These are phyloP conservation scores for Vanilla planifolia DNA, from an alignment of 106 monocot species.

Conservation along the genomic window DNA sequence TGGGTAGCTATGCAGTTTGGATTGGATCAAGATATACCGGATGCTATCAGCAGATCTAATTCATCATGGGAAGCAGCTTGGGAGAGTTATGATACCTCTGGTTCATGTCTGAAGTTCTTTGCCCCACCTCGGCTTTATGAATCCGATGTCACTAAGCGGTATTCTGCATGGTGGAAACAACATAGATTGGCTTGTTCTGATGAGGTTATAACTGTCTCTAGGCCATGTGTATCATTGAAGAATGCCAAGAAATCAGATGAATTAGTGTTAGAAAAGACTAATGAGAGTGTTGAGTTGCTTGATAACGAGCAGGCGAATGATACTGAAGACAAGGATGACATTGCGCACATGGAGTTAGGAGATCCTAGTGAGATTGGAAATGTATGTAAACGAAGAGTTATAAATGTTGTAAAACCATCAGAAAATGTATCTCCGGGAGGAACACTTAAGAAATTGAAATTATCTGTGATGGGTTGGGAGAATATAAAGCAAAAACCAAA, in stretches of 20 bases:
- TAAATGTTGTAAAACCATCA: neutral
- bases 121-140: conserved; percentile 37
- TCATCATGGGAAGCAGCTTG: conserved; percentile 35
- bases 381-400: neutral
- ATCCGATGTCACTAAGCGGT: conserved; percentile 33
- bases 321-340: conserved; percentile 10
- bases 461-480: neutral
- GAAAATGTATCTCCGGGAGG: neutral
- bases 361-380: neutral
- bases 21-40: conserved; percentile 65
- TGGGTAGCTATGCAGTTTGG: conserved; percentile 69
- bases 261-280: neutral
- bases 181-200: conserved; percentile 4
- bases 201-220: neutral
- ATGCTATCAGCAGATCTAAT: conserved; percentile 21
- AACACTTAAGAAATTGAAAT: neutral
- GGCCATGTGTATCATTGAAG: neutral
- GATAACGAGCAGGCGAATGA: conserved; percentile 8
- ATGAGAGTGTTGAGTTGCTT: neutral
- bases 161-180: conserved; percentile 31
- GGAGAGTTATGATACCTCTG: conserved; percentile 28
- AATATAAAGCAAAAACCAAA: neutral
- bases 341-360: conserved; percentile 10
- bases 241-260: neutral
- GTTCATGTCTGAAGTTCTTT: conserved; percentile 32